phyloP scores from a whole-genome alignment of 2,329 filamentous ascomycete species.

The Fusarium beomiforme region DNA sequence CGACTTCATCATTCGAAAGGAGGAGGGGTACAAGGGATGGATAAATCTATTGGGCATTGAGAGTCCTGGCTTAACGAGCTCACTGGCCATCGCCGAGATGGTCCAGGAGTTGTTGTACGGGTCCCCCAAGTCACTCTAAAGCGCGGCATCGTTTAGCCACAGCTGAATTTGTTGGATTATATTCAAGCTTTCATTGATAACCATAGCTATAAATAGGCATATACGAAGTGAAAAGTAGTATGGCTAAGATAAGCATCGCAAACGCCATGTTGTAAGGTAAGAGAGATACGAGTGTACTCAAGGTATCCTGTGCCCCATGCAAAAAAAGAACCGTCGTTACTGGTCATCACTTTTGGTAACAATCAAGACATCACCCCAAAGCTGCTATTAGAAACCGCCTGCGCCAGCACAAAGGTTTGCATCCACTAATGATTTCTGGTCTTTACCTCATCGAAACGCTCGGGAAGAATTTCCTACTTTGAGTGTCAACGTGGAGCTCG shows the following conservation, averaged over 20 bases:
- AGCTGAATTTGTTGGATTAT: neutral
- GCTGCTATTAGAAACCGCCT: conserved; percentile 10
- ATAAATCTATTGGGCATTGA: conserved; percentile 93
- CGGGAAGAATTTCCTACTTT: conserved; percentile 68
- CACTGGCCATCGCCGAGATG: conserved; percentile 83
- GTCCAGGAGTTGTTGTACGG: conserved; percentile 66
- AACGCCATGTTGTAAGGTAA: conserved; percentile 21
- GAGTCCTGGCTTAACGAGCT: conserved; percentile 89
- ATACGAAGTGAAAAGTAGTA: conserved; percentile 22
- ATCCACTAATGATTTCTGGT: neutral
- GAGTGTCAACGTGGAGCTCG: conserved; percentile 74
- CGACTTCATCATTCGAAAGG: conserved; percentile 84
- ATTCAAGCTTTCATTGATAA: conserved; percentile 1
- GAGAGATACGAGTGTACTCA: conserved; percentile 12
- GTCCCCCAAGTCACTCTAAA: conserved; percentile 4
- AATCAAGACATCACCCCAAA: conserved; percentile 10
- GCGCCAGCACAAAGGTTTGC: conserved; percentile 4
- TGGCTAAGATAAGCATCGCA: conserved; percentile 1
- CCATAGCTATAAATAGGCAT: conserved; percentile 2
- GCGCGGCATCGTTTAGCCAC: neutral
- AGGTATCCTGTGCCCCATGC: conserved; percentile 38
- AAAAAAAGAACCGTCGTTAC: conserved; percentile 32
- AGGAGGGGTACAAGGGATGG: conserved; percentile 83
- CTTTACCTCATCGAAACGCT: conserved; percentile 63
- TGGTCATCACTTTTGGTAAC: conserved; percentile 38